phyloP scores from a whole-genome alignment of 2,329 filamentous ascomycete species.

The Fusarium sp. region DNA sequence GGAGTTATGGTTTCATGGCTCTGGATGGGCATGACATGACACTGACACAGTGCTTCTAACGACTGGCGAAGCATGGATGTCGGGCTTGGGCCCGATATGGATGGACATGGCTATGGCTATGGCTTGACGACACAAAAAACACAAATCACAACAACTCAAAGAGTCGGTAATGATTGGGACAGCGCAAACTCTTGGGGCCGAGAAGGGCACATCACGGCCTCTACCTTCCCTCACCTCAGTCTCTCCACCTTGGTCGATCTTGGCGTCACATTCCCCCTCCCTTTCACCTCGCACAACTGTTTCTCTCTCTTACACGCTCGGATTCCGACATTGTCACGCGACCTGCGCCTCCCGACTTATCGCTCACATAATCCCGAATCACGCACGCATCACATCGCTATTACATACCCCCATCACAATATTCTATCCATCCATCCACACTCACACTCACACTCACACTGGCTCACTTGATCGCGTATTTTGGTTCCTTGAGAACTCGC shows the following conservation, averaged over 20 bases:
- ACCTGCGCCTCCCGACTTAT: constrained; percentile 38
- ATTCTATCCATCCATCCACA: constrained; percentile 19
- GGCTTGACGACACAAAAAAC: constrained; percentile 39
- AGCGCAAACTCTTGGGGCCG: constrained; percentile 34
- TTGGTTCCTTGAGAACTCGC: constrained; percentile 30
- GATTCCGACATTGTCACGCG: constrained; percentile 33
- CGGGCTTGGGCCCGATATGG: constrained; percentile 32
- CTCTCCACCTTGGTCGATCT: constrained; percentile 42
- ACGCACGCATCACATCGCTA: constrained; percentile 37
- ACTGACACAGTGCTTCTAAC: constrained; percentile 35
- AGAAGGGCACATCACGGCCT: constrained; percentile 44
- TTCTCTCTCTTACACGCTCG: constrained; percentile 36
- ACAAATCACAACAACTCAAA: constrained; percentile 15
- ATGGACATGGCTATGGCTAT: constrained; percentile 23
- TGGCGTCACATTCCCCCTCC: constrained; percentile 39
- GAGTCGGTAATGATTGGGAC: constrained; percentile 37
- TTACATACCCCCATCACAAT: constrained; percentile 41
- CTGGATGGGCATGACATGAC: constrained; percentile 35
- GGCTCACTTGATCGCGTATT: constrained; percentile 33
- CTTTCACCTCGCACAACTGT: constrained; percentile 39
- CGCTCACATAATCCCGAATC: constrained; percentile 42
- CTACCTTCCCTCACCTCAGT: constrained; percentile 34
- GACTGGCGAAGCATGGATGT: constrained; percentile 33
- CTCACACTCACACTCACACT: neutral
- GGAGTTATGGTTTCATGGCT: constrained; percentile 29